phyloP scores from a whole-genome alignment of 305 asterid genomes.

The Fraxinus floribunda region DNA sequence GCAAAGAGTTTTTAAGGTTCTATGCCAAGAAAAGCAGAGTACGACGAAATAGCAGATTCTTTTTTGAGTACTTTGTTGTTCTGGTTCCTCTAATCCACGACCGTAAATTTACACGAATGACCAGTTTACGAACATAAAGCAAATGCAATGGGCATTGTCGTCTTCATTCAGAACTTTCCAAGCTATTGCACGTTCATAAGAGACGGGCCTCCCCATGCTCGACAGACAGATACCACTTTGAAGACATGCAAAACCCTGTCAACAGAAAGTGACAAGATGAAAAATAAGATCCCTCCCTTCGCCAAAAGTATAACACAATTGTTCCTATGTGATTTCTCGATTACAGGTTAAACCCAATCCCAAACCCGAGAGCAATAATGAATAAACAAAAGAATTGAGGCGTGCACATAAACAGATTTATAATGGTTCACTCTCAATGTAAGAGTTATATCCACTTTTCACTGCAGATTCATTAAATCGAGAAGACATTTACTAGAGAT shows the following conservation, averaged over 20 bases:
- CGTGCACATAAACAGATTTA: not conserved
- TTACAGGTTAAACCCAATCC: not conserved
- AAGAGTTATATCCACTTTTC: not conserved
- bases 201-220: conserved; percentile 92
- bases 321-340: not conserved
- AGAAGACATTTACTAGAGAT: not conserved
- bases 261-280: not conserved
- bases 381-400: not conserved
- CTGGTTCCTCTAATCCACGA: not conserved
- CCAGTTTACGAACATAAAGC: conserved; percentile 90
- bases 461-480: not conserved
- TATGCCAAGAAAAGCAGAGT: conserved; percentile 1
- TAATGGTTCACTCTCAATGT: not conserved
- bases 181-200: conserved; percentile 89
- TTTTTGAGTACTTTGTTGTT: not conserved
- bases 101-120: conserved; percentile 60
- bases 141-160: conserved; percentile 72
- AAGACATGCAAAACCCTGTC: conserved; percentile 83
- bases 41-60: not conserved
- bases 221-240: conserved; percentile 93
- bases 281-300: not conserved
- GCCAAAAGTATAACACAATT: not conserved
- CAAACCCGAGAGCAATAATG: not conserved
- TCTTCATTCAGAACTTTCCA: conserved; percentile 94
- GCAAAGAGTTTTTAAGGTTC: not conserved